phyloP scores from a whole-genome alignment of 768 basidiomycete species.

The Panaeolus cyanescens region DNA sequence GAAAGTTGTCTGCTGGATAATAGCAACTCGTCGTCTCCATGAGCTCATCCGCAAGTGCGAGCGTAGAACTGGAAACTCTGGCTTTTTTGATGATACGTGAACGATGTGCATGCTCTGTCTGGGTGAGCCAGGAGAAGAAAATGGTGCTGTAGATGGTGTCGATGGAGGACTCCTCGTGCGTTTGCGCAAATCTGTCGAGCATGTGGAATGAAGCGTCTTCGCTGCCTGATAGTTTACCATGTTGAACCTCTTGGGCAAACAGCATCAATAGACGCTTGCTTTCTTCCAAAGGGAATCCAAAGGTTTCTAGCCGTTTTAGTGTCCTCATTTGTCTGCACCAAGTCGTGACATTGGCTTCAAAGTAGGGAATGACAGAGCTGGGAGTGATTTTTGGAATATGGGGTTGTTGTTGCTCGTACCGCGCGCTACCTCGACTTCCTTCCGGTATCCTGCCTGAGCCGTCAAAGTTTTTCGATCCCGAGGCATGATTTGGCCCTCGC shows the following conservation, averaged over 20 bases:
- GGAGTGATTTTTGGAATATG: neutral
- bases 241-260: constrained; percentile 41
- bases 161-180: constrained; percentile 26
- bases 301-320: constrained; percentile 41
- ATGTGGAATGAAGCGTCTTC: constrained; percentile 34
- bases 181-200: constrained; percentile 43
- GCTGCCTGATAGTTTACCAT: constrained; percentile 30
- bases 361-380: constrained; percentile 23
- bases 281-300: constrained; percentile 48
- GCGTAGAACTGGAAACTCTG: constrained; percentile 29
- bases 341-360: constrained; percentile 33
- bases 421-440: neutral
- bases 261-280: constrained; percentile 39
- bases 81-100: constrained; percentile 6
- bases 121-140: constrained; percentile 53
- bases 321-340: constrained; percentile 41
- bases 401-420: neutral
- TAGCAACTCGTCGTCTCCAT: constrained; percentile 39
- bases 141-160: constrained; percentile 54
- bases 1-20: constrained; percentile 50
- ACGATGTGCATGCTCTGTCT: constrained; percentile 17
- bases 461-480: neutral
- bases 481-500: neutral
- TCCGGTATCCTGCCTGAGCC: neutral
- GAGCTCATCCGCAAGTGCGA: constrained; percentile 39